Conservation (phyloP, 1,284 basidiomycete species). For the Boletus mariae region DNA sequence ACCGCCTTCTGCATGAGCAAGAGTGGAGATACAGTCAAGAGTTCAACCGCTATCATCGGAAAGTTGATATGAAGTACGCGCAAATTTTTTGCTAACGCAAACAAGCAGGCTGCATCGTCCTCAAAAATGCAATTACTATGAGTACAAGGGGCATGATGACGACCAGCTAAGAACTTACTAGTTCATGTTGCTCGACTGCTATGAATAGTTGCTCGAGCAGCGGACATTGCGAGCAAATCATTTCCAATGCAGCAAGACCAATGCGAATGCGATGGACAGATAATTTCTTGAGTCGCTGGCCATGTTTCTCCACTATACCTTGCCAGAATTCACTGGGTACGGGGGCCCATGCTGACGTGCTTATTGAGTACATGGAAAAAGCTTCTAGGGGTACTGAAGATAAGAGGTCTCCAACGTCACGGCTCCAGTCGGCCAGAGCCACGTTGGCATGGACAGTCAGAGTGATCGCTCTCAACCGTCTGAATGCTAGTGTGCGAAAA, state of each 20-base stretch:
- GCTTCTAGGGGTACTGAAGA: conserved; percentile 46
- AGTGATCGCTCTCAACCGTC: conserved; percentile 51
- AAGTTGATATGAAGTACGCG: conserved; percentile 34
- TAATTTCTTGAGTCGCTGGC: conserved; percentile 48
- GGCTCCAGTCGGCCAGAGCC: conserved; percentile 40
- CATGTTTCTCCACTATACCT: conserved; percentile 47
- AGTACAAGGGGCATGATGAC: not conserved
- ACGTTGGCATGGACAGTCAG: conserved; percentile 46
- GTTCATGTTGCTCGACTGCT: conserved; percentile 42
- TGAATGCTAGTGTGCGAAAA: conserved; percentile 35
- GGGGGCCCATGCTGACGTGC: conserved; percentile 36
- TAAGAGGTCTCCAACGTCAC: conserved; percentile 44
- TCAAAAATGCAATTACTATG: conserved; percentile 25
- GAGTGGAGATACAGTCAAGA: conserved; percentile 22
- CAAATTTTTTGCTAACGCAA: conserved; percentile 34
- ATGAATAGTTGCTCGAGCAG: conserved; percentile 61
- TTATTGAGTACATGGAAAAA: conserved; percentile 62
- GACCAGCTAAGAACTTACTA: conserved; percentile 39
- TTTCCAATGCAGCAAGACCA: conserved; percentile 43
- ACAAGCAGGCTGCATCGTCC: conserved; percentile 36
- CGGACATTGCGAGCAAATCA: conserved; percentile 51
- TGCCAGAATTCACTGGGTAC: conserved; percentile 49
- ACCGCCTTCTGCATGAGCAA: conserved; percentile 34
- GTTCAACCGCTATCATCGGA: conserved; percentile 13
- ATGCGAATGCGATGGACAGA: conserved; percentile 63